These are phyloP conservation scores for Fragaria ananassa DNA, from an alignment of 306 rosid species.

Conservation along the genomic window DNA sequence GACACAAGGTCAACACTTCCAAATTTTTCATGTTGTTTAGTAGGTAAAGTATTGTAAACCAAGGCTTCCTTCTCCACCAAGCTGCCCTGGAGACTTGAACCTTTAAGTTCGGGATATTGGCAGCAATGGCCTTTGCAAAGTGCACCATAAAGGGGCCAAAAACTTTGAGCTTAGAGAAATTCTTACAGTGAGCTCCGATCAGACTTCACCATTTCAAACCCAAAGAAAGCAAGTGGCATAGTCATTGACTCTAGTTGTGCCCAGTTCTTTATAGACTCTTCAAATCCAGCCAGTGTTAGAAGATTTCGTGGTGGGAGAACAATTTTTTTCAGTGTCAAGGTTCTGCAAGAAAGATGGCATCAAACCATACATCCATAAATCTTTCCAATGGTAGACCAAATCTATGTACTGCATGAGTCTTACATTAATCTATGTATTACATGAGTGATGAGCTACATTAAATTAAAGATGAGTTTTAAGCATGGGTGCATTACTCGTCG, in stretches of 20 bases:
- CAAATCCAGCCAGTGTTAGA: background rate
- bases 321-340: background rate
- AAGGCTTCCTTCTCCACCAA: slow-evolving; percentile 22
- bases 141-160: background rate
- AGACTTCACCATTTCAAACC: background rate
- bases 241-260: background rate
- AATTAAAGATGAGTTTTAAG: too few relatives aligned
- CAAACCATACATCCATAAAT: background rate
- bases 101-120: slow-evolving; percentile 17
- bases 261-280: background rate
- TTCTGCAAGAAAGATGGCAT: background rate
- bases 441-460: too few relatives aligned
- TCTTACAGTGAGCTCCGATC: slow-evolving; percentile 8
- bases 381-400: background rate
- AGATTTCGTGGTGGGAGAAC: background rate
- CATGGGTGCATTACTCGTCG: too few relatives aligned
- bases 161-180: slow-evolving; percentile 19
- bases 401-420: background rate
- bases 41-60: background rate
- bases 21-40: slow-evolving; percentile 1
- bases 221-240: background rate
- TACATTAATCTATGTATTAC: background rate
- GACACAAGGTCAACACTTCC: slow-evolving; percentile 23
- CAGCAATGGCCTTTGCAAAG: slow-evolving; percentile 6
- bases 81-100: slow-evolving; percentile 12